Percentiles rank a stretch among this genome's conserved stretches.
Evolutionary conservation across 1,284 basidiomycete genomes (phyloP).

Genomic region (Nidula niveotomentosa): DNA sequence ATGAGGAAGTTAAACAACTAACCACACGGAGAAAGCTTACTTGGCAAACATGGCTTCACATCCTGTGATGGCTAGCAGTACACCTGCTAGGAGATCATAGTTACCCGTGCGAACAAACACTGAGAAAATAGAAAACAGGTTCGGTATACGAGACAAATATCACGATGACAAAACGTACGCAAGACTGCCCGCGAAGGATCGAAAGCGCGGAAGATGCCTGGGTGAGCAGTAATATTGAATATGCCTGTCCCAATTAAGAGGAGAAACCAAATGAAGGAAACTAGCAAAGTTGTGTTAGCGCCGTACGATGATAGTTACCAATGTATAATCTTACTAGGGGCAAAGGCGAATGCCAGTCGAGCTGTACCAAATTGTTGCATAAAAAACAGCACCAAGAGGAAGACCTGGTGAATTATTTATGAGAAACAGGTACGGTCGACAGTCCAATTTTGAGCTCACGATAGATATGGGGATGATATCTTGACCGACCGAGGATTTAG

Average conservation of each 20-base stretch:
- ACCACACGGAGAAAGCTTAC: slow-evolving; percentile 12
- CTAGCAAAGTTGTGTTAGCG: slow-evolving; percentile 21
- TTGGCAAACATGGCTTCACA: slow-evolving; percentile 72
- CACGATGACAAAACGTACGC: slow-evolving; percentile 32
- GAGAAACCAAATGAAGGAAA: slow-evolving; percentile 59
- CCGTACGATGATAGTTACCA: neutral
- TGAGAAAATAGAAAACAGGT: slow-evolving; percentile 14
- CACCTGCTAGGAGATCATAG: slow-evolving; percentile 62
- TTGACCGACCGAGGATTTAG: slow-evolving; percentile 42
- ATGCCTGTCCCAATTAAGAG: slow-evolving; percentile 53
- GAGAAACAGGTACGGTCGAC: neutral
- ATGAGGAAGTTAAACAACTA: too few species aligned
- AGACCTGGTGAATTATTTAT: slow-evolving; percentile 30
- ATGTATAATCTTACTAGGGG: slow-evolving; percentile 40
- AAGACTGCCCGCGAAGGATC: slow-evolving; percentile 67
- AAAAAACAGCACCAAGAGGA: slow-evolving; percentile 59
- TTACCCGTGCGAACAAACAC: slow-evolving; percentile 65
- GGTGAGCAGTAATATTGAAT: slow-evolving; percentile 52
- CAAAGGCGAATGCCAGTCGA: slow-evolving; percentile 49
- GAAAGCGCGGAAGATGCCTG: slow-evolving; percentile 64
- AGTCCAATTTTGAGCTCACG: slow-evolving; percentile 26
- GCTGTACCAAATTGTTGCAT: slow-evolving; percentile 60
- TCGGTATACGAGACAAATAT: neutral
- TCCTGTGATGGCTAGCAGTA: slow-evolving; percentile 64
- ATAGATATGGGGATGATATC: slow-evolving; percentile 60